Conservation (phyloP, 129 eudicot genomes). For the Oenanthe sinensis region DNA sequence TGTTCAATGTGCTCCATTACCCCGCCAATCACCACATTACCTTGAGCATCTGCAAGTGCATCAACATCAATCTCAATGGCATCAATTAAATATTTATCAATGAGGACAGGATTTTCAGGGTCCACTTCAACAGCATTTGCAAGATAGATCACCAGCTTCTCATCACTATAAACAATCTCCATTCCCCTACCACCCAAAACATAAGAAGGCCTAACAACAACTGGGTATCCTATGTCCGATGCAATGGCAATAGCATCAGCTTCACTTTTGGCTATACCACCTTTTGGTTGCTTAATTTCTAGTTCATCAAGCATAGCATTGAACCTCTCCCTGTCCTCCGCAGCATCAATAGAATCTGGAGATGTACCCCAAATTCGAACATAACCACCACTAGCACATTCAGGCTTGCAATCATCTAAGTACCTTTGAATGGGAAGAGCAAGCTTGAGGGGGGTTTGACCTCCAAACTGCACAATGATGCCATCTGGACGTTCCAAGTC, state of each 20-base stretch:
- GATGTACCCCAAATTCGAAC: constrained; percentile 98
- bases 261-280: constrained; percentile 93
- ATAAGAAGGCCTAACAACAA: constrained; percentile 91
- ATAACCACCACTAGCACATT: constrained; percentile 51
- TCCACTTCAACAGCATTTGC: constrained; percentile 91
- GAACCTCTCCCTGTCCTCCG: constrained; percentile 93
- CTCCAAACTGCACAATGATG: constrained; percentile 95
- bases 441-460: constrained; percentile 90
- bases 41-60: constrained; percentile 73
- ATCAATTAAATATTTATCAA: constrained; percentile 71
- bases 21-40: constrained; percentile 95
- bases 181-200: constrained; percentile 95
- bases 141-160: constrained; percentile 59
- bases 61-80: constrained; percentile 92
- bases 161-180: constrained; percentile 95
- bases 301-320: constrained; percentile 76
- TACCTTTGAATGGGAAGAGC: constrained; percentile 78
- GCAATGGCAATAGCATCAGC: constrained; percentile 87
- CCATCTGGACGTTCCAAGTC: constrained; percentile 97
- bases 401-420: constrained; percentile 58
- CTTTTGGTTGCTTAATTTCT: constrained; percentile 84
- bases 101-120: constrained; percentile 84
- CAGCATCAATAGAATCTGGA: constrained; percentile 96
- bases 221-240: constrained; percentile 83
- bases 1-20: constrained; percentile 99